Conservation (phyloP, 2,329 filamentous ascomycete genomes). For the Apiospora rasikravindrae region DNA sequence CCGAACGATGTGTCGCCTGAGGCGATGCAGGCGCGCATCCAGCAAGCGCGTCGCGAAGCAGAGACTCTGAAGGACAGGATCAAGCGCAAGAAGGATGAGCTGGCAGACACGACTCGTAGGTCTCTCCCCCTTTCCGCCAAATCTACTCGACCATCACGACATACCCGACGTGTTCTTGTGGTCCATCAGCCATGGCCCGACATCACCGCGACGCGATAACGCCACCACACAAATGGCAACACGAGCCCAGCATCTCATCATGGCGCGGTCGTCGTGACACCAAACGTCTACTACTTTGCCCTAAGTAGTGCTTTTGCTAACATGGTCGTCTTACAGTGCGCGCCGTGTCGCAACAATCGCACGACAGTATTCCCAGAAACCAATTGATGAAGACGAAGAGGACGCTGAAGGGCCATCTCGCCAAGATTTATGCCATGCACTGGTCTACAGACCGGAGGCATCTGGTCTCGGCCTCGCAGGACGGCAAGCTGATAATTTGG, state of each 20-base stretch:
- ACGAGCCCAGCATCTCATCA: not conserved
- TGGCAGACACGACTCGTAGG: conserved; percentile 97
- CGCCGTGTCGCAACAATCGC: conserved; percentile 88
- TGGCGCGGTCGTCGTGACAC: not conserved
- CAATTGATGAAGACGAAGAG: conserved; percentile 96
- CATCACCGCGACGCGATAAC: not conserved
- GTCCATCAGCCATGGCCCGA: not conserved
- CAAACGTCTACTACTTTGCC: not conserved
- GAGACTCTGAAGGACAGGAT: conserved; percentile 98
- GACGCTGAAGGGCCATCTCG: conserved; percentile 95
- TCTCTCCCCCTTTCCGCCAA: conserved; percentile 30
- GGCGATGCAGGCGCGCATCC: conserved; percentile 91
- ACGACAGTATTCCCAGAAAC: conserved; percentile 90
- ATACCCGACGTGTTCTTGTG: not conserved
- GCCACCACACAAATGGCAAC: not conserved
- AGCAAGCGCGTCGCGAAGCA: conserved; percentile 92
- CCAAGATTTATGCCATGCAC: conserved; percentile 99
- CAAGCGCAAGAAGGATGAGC: conserved; percentile 99
- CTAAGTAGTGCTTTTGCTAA: not conserved
- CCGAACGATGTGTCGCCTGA: conserved; percentile 70
- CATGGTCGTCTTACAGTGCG: conserved; percentile 66
- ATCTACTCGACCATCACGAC: not conserved
- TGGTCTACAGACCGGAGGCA: conserved; percentile 99
- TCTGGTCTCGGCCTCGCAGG: conserved; percentile 96
- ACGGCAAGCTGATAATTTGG: conserved; percentile 99